Conservation (phyloP, 1,284 basidiomycete species). For the Rhodotorula glutinis region DNA sequence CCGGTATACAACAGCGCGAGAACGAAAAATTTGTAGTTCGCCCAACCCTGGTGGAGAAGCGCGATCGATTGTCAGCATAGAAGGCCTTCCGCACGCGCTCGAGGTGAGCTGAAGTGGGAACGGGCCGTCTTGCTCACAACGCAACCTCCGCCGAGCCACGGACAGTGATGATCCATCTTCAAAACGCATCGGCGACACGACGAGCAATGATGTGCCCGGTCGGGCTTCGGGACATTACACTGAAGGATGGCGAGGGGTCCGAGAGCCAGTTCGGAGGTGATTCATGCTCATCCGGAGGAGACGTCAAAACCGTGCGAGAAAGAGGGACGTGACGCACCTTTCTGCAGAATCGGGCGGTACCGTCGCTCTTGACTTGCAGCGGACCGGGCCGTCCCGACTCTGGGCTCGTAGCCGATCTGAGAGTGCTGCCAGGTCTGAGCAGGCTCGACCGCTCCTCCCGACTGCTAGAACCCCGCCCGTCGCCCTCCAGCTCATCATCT, state of each 20-base stretch:
- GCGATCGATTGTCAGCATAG: no score
- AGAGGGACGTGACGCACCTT: conserved; percentile 7
- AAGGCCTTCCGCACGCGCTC: no score
- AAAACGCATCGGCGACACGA: conserved; percentile 43
- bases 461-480: not conserved
- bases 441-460: not conserved
- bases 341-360: conserved; percentile 21
- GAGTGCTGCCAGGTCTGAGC: not conserved
- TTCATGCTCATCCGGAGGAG: no score
- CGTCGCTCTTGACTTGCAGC: conserved; percentile 26
- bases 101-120: no score
- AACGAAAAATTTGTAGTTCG: conserved; percentile 50
- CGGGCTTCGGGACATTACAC: conserved; percentile 44
- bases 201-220: conserved; percentile 46
- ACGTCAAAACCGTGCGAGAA: no score
- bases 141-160: conserved; percentile 47
- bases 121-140: conserved; percentile 39
- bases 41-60: conserved; percentile 17
- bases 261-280: no score
- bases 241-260: conserved; percentile 13
- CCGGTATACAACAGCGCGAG: conserved; percentile 47
- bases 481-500: not conserved
- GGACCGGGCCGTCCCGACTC: not conserved
- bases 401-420: not conserved
- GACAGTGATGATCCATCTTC: conserved; percentile 46